phyloP scores from a whole-genome alignment of 2,329 filamentous ascomycete genomes.

The Cladophialophora psammophila region DNA sequence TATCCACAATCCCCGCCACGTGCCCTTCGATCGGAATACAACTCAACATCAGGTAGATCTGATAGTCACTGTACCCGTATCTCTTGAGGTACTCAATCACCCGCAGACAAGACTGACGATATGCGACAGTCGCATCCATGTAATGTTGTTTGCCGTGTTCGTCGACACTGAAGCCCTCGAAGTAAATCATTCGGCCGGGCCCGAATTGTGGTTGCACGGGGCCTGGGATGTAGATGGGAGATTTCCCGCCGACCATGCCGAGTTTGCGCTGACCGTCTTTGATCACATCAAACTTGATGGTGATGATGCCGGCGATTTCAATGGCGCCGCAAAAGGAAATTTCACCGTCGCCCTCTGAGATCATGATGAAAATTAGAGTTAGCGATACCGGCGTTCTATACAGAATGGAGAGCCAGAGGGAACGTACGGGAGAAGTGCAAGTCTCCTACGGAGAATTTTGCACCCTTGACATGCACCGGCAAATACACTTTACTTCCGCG shows the following conservation, averaged over 20 bases:
- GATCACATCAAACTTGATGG: slow-evolving; percentile 87
- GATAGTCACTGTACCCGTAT: slow-evolving; percentile 75
- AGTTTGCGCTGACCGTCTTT: slow-evolving; percentile 78
- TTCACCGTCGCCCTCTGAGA: slow-evolving; percentile 79
- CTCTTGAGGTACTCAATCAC: slow-evolving; percentile 80
- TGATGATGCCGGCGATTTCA: slow-evolving; percentile 92
- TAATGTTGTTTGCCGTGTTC: slow-evolving; percentile 89
- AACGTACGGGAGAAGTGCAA: slow-evolving; percentile 75
- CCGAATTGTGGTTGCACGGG: slow-evolving; percentile 89
- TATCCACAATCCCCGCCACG: slow-evolving; percentile 87
- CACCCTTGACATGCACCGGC: slow-evolving; percentile 82
- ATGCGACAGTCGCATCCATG: slow-evolving; percentile 84
- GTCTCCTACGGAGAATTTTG: slow-evolving; percentile 90
- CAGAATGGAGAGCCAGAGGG: slow-evolving; percentile 4
- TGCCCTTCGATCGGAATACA: slow-evolving; percentile 89
- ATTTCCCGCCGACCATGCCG: slow-evolving; percentile 67
- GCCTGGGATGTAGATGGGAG: slow-evolving; percentile 83
- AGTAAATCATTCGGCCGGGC: slow-evolving; percentile 80
- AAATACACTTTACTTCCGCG: slow-evolving; percentile 83
- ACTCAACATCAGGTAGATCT: slow-evolving; percentile 83
- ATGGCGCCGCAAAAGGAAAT: slow-evolving; percentile 90
- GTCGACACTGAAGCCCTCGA: slow-evolving; percentile 84
- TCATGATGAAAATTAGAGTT: background rate
- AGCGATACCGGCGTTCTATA: background rate
- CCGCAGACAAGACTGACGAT: slow-evolving; percentile 79